Conservation (phyloP, 768 basidiomycete species). For the Serendipita sp. region DNA sequence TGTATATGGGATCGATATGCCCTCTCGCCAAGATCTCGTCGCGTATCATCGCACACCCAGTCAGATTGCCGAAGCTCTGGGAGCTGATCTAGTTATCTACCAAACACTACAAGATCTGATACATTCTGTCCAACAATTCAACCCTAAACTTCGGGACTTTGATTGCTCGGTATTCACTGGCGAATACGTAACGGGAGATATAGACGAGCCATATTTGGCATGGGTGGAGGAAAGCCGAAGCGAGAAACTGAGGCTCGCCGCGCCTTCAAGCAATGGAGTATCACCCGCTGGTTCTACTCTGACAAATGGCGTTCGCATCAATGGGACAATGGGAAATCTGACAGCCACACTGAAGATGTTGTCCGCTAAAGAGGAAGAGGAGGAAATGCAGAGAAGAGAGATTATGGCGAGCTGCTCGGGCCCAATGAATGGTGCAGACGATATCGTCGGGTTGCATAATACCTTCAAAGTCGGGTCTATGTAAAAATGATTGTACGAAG, state of each 20-base stretch:
- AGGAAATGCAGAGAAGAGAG: constrained; percentile 14
- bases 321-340: constrained; percentile 11
- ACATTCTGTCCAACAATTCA: constrained; percentile 70
- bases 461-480: constrained; percentile 9
- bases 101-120: constrained; percentile 84
- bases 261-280: constrained; percentile 17
- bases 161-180: constrained; percentile 99
- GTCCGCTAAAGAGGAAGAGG: constrained; percentile 14
- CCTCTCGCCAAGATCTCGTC: constrained; percentile 83
- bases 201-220: constrained; percentile 66
- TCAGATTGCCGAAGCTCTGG: constrained; percentile 66
- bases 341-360: not conserved
- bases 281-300: constrained; percentile 24
- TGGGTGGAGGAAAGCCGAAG: constrained; percentile 62
- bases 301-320: constrained; percentile 14
- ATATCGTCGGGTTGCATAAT: constrained; percentile 69
- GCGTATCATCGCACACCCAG: constrained; percentile 59
- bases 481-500: not conserved
- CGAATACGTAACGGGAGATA: constrained; percentile 88
- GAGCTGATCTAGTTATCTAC: constrained; percentile 91
- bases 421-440: constrained; percentile 48
- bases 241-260: constrained; percentile 58
- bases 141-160: constrained; percentile 57
- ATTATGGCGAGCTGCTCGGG: constrained; percentile 20
- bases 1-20: constrained; percentile 99